Conservation (phyloP, 2,329 filamentous ascomycete genomes). For the Ploettnerulaceae sp. region DNA sequence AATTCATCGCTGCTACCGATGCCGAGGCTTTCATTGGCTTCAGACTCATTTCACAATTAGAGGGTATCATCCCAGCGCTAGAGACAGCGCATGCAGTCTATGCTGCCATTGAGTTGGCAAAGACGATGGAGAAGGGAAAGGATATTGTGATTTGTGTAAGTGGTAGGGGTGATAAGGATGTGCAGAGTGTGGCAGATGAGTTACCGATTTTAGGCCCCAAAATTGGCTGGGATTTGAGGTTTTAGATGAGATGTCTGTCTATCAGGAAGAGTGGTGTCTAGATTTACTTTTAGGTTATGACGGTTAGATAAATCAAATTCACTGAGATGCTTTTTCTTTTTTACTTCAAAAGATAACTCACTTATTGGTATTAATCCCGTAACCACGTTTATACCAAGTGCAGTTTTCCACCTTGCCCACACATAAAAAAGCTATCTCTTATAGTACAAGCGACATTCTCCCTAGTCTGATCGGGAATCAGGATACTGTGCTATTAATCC, state of each 20-base stretch:
- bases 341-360: no score
- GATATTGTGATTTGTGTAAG: slow-evolving; percentile 92
- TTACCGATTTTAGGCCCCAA: slow-evolving; percentile 80
- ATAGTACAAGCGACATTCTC: no score
- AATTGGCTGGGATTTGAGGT: slow-evolving; percentile 71
- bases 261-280: background rate
- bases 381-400: no score
- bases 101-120: slow-evolving; percentile 83
- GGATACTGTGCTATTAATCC: no score
- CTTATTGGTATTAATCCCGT: no score
- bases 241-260: slow-evolving; percentile 41
- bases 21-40: slow-evolving; percentile 86
- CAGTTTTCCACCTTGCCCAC: no score
- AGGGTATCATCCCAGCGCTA: slow-evolving; percentile 94
- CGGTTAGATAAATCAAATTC: no score
- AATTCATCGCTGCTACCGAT: slow-evolving; percentile 88
- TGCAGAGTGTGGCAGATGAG: slow-evolving; percentile 95
- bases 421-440: no score
- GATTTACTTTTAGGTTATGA: background rate
- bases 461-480: no score
- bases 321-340: no score
- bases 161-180: slow-evolving; percentile 95
- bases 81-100: slow-evolving; percentile 92
- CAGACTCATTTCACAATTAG: slow-evolving; percentile 74
- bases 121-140: slow-evolving; percentile 82